Evolutionary conservation across 768 basidiomycete genomes (phyloP).

Genomic region (Postia placenta): DNA sequence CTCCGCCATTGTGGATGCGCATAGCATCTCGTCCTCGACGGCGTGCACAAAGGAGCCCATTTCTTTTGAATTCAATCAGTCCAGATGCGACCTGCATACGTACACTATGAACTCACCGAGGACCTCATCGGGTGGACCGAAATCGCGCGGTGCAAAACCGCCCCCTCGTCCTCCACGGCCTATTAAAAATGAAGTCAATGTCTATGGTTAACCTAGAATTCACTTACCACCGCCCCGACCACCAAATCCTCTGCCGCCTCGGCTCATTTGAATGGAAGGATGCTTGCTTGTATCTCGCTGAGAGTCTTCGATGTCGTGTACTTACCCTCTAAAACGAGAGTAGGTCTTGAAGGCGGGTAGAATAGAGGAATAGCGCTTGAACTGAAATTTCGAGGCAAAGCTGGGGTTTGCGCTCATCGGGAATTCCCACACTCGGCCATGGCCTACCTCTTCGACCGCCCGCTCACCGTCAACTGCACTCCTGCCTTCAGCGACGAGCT

Average conservation of each 20-base stretch:
- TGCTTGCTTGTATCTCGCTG: background rate
- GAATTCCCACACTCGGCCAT: conserved; percentile 10
- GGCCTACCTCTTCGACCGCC: conserved; percentile 18
- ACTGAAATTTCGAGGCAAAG: background rate
- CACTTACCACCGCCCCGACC: conserved; percentile 45
- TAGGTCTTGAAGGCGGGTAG: too few species aligned
- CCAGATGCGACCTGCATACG: background rate
- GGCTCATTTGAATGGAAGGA: conserved; percentile 34
- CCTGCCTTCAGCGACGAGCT: conserved; percentile 8
- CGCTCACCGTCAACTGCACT: conserved; percentile 1
- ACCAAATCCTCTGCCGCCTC: conserved; percentile 51
- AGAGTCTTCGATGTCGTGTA: too few species aligned
- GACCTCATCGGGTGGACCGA: conserved; percentile 76
- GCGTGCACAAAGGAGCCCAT: conserved; percentile 91
- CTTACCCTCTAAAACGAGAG: too few species aligned
- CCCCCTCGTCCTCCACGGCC: conserved; percentile 41
- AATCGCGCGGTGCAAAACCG: conserved; percentile 64
- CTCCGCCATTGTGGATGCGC: conserved; percentile 74
- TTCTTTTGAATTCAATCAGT: conserved; percentile 43
- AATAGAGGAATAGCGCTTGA: background rate
- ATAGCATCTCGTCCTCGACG: conserved; percentile 98
- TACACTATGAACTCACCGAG: conserved; percentile 49
- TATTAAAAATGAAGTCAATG: background rate
- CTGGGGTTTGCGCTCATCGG: background rate
- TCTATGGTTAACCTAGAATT: background rate